Evolutionary conservation across 495 filamentous ascomycete genomes (phyloP), one percentile per base, ranked within the genome.

Genomic region (Penicillium odoratum): DNA sequence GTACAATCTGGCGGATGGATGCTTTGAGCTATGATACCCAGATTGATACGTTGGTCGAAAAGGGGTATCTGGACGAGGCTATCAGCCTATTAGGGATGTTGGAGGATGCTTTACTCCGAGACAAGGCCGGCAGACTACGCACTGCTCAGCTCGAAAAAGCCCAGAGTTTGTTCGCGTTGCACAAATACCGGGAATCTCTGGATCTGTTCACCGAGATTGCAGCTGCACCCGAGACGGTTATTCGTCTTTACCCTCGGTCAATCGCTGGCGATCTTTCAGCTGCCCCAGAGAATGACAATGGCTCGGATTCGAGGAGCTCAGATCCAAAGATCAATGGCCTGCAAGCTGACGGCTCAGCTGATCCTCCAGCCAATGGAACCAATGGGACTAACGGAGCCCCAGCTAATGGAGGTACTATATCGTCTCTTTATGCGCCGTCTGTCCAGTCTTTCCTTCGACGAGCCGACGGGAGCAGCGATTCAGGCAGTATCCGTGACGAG

Each of bases 1-100:
- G 93, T 15, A 87, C 79, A 21, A 89, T 99, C 31, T 99, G 95
- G 95, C 86, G 92, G 49, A 97, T 98, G 94, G 88, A 87, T 46
- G 87, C 92, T n/a, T 81, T 90, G 44, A 89, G 93, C 52, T 99
- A 99, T 61, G 91, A 97, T 64, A 84, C 88, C 0, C 94, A 99
- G 65, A 86, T 99, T 30, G 87, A 93, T 53, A 84, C 95, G 48
- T 78, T 99, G 34, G 83, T 96, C 4, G 82, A 86, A 45, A 86
- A 83, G 51, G 88, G 82, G 6, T 85, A 84, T 62, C 85, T 92
- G 45, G 93, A 99, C 63, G 94, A 99, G 70, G 95, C 94, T 2
- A 90, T 97, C 53, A 97, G 91, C 64, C 71, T 99, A 9, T 74
- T 97, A 3, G 79, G 78, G 43, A 90, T 96, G 85, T 84, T 99